Percentiles rank a stretch among this genome's conserved stretches.
phyloP scores from a whole-genome alignment of 2,329 filamentous ascomycete species.

The Hypoxylon rubiginosum region DNA sequence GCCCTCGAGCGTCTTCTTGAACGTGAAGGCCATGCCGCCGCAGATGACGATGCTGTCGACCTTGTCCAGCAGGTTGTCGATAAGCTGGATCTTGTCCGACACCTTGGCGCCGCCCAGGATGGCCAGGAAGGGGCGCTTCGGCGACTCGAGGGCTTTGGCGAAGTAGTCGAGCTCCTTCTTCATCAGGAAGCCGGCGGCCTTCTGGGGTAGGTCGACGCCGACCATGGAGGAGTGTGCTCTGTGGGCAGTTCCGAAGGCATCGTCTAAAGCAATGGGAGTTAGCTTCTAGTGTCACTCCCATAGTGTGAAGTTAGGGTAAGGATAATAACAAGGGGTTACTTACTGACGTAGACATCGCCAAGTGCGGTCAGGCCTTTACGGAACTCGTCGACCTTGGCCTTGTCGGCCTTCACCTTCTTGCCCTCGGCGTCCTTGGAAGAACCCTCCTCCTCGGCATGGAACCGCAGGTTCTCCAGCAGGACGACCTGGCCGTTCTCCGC shows the following conservation, averaged over 20 bases:
- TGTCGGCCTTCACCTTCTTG: constrained; percentile 98
- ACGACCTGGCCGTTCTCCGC: constrained; percentile 86
- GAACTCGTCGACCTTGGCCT: constrained; percentile 92
- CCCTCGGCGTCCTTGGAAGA: constrained; percentile 93
- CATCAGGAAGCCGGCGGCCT: constrained; percentile 97
- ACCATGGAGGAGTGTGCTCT: constrained; percentile 99
- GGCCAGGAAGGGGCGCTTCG: constrained; percentile 95
- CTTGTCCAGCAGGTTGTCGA: constrained; percentile 98
- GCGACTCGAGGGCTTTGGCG: constrained; percentile 92
- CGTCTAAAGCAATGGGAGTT: constrained; percentile 70
- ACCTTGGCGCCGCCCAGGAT: constrained; percentile 99
- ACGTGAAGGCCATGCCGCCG: constrained; percentile 98
- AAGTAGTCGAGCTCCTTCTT: constrained; percentile 99
- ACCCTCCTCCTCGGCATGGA: constrained; percentile 98
- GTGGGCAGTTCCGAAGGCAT: constrained; percentile 98
- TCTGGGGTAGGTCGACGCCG: constrained; percentile 93
- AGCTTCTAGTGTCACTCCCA: constrained; percentile 28
- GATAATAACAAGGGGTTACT: constrained; percentile 55
- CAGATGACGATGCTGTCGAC: constrained; percentile 97
- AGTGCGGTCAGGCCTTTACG: constrained; percentile 94
- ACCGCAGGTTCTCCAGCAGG: constrained; percentile 96
- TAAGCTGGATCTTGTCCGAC: constrained; percentile 99
- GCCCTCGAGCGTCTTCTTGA: constrained; percentile 97
- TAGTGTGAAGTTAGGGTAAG: neutral
- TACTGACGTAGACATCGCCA: constrained; percentile 96